phyloP scores from a whole-genome alignment of 2,329 filamentous ascomycete species.

The Xylariaceae sp. region DNA sequence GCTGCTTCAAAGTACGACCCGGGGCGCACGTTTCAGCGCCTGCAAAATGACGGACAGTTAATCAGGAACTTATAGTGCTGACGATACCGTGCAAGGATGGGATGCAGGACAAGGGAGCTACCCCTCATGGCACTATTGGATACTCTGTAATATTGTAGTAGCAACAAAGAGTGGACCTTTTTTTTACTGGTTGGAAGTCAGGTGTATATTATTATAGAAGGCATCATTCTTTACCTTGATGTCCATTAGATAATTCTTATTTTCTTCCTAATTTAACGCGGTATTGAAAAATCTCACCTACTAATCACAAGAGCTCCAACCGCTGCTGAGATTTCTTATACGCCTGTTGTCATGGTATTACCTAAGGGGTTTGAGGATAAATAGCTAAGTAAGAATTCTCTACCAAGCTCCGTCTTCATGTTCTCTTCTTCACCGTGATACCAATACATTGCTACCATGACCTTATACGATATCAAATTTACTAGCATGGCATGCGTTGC shows the following conservation, averaged over 20 bases:
- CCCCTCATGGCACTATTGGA: too few species aligned
- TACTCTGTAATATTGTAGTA: too few species aligned
- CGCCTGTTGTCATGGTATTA: neutral
- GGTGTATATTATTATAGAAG: neutral
- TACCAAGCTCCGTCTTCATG: too few species aligned
- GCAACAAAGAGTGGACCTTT: too few species aligned
- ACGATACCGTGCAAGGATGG: neutral
- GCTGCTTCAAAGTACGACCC: neutral
- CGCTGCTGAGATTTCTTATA: neutral
- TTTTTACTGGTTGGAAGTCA: neutral
- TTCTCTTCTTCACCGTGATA: too few species aligned
- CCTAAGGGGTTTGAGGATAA: neutral
- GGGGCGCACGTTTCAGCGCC: neutral
- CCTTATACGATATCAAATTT: too few species aligned
- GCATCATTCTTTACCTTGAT: neutral
- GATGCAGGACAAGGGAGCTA: neutral
- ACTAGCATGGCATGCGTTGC: neutral
- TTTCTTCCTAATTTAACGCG: neutral
- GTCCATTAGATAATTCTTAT: neutral
- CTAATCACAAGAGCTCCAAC: neutral
- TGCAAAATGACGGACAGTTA: conserved; percentile 1
- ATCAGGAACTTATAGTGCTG: neutral
- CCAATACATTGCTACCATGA: too few species aligned
- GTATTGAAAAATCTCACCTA: neutral
- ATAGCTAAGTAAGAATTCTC: neutral